phyloP scores from a whole-genome alignment of 306 rosid genomes.

The Biancaea sappan region DNA sequence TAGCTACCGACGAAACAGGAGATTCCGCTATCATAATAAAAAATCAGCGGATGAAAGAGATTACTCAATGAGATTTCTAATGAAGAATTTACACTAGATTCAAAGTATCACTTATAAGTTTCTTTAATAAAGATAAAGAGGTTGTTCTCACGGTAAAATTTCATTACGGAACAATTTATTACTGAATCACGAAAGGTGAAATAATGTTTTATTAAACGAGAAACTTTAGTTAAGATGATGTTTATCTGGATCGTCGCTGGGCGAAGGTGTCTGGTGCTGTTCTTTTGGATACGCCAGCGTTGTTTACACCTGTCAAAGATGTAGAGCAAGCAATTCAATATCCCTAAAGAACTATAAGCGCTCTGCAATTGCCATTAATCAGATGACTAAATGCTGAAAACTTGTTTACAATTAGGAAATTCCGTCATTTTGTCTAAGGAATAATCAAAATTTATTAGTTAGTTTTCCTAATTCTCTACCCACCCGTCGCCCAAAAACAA shows the following conservation, averaged over 20 bases:
- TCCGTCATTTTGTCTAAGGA: neutral
- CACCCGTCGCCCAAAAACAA: neutral
- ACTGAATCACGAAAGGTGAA: neutral
- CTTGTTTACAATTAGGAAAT: neutral
- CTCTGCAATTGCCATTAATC: neutral
- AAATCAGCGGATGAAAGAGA: neutral
- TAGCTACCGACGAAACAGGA: neutral
- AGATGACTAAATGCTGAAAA: neutral
- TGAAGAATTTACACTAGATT: neutral
- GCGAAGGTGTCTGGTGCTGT: neutral
- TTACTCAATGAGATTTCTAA: neutral
- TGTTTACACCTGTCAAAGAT: neutral
- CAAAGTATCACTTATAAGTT: neutral
- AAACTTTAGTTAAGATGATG: neutral
- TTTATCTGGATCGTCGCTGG: conserved; percentile 14
- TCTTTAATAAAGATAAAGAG: neutral
- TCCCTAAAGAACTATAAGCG: neutral
- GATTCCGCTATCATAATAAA: neutral
- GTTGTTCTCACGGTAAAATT: neutral
- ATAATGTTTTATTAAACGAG: neutral
- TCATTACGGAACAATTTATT: neutral
- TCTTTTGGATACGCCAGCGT: neutral
- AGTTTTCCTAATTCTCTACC: neutral
- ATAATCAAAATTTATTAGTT: neutral
- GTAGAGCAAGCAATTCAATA: neutral